phyloP scores from a whole-genome alignment of 1,284 basidiomycete species.

The Austropuccinia psidii region DNA sequence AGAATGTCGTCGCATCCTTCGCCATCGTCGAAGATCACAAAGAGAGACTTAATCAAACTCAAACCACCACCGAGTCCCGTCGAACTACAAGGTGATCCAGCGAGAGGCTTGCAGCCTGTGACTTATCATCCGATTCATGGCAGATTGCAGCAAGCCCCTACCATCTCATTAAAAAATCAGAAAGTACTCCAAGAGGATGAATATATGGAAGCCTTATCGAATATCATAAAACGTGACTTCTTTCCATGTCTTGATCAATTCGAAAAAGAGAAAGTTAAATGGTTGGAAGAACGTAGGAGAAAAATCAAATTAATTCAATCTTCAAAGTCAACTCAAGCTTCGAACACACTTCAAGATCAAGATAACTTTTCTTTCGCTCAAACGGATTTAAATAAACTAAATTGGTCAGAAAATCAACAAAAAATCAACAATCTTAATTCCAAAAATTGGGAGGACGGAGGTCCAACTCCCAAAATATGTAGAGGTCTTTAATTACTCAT shows the following conservation, averaged over 20 bases:
- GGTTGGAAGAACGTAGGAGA: constrained; percentile 64
- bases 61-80: constrained; percentile 6
- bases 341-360: constrained; percentile 47
- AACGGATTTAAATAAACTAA: neutral
- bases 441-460: constrained; percentile 18
- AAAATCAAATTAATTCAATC: constrained; percentile 65
- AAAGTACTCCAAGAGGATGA: constrained; percentile 63
- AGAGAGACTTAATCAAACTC: constrained; percentile 8
- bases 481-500: neutral
- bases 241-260: constrained; percentile 83
- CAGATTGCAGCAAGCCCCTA: constrained; percentile 13
- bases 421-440: neutral
- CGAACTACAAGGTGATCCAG: constrained; percentile 1
- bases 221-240: constrained; percentile 93
- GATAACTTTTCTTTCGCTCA: neutral
- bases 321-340: constrained; percentile 63
- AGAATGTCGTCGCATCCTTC: no score
- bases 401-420: neutral
- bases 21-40: no score
- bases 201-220: constrained; percentile 82
- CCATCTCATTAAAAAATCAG: constrained; percentile 41
- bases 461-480: constrained; percentile 5
- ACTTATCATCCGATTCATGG: constrained; percentile 33
- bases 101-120: constrained; percentile 12
- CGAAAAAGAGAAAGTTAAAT: constrained; percentile 74